Conservation (phyloP, 129 eudicot species). For the Tagetes patula region DNA sequence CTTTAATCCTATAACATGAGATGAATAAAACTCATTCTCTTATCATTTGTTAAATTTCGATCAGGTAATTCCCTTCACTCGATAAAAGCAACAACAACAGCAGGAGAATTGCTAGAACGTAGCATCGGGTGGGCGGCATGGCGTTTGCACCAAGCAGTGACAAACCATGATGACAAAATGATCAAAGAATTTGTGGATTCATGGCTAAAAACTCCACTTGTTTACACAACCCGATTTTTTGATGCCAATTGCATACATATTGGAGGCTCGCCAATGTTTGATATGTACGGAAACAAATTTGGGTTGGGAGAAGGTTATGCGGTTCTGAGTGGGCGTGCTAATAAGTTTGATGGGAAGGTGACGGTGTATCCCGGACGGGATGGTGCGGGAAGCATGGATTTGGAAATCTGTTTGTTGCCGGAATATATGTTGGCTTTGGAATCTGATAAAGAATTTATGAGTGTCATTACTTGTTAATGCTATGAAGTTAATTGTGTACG, state of each 20-base stretch:
- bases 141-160: slow-evolving; percentile 43
- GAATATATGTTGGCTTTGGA: slow-evolving; percentile 43
- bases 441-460: slow-evolving; percentile 44
- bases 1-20: too few species aligned
- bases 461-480: slow-evolving; percentile 1
- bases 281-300: slow-evolving; percentile 69
- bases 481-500: too few species aligned
- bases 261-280: slow-evolving; percentile 65
- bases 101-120: slow-evolving; percentile 32
- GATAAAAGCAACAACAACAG: background rate
- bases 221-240: slow-evolving; percentile 30
- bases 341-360: slow-evolving; percentile 62
- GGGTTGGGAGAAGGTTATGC: slow-evolving; percentile 72
- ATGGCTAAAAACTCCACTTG: slow-evolving; percentile 40
- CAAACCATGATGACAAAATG: slow-evolving; percentile 30
- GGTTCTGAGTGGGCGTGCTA: slow-evolving; percentile 53
- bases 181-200: slow-evolving; percentile 27
- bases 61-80: slow-evolving; percentile 25
- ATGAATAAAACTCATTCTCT: too few species aligned
- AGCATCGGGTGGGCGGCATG: slow-evolving; percentile 56
- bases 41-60: too few species aligned
- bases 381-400: slow-evolving; percentile 55
- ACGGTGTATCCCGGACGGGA: slow-evolving; percentile 43
- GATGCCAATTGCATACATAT: slow-evolving; percentile 38
- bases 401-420: slow-evolving; percentile 48